Evolutionary conservation across 768 basidiomycete species (phyloP).

Genomic region (Paxillus rubicundulus): DNA sequence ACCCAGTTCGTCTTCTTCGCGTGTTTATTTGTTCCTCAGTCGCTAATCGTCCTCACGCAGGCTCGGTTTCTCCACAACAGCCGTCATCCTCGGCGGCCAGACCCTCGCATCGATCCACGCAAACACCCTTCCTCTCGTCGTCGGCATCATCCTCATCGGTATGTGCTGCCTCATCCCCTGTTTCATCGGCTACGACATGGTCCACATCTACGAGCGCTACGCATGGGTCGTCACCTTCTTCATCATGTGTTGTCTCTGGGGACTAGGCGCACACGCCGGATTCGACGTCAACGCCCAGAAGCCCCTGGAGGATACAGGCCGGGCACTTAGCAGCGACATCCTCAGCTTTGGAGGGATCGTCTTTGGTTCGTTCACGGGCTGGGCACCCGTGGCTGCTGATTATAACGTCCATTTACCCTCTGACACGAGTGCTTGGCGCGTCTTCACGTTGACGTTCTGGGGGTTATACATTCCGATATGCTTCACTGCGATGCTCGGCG

Average conservation of each 20-base stretch:
- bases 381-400: constrained; percentile 54
- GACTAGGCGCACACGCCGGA: constrained; percentile 46
- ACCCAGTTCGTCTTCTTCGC: constrained; percentile 35
- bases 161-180: constrained; percentile 43
- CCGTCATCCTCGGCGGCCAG: constrained; percentile 55
- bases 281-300: constrained; percentile 45
- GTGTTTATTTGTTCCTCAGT: not conserved
- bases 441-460: constrained; percentile 50
- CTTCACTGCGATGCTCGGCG: constrained; percentile 38
- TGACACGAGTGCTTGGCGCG: constrained; percentile 38
- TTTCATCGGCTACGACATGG: constrained; percentile 45
- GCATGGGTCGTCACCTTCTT: constrained; percentile 49
- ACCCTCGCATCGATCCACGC: constrained; percentile 46
- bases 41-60: constrained; percentile 15
- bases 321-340: constrained; percentile 44
- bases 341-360: constrained; percentile 52
- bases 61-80: constrained; percentile 46
- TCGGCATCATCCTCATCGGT: constrained; percentile 47
- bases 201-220: constrained; percentile 53
- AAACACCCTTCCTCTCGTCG: constrained; percentile 43
- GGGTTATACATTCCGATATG: constrained; percentile 48
- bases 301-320: constrained; percentile 41
- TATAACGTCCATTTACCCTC: constrained; percentile 51
- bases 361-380: constrained; percentile 48
- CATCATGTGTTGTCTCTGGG: constrained; percentile 51